A percentile compares a stretch with the other conserved stretches of the same genome.
Conservation (phyloP, 2,329 filamentous ascomycete species). For the Aspergillus piperis region DNA sequence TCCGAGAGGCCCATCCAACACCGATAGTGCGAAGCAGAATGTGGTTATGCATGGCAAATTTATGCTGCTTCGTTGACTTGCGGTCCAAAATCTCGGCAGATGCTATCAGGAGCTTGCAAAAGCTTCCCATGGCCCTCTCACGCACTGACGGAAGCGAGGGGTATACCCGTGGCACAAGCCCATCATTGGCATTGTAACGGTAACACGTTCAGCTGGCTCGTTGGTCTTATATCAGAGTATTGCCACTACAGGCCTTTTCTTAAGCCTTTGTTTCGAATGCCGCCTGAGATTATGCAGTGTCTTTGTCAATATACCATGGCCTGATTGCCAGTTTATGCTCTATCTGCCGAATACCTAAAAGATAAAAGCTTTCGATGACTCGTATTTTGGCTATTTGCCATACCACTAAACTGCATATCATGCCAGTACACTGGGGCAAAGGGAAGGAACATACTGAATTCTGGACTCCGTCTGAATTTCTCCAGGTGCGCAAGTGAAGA, state of each 20-base stretch:
- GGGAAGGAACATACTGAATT: not conserved
- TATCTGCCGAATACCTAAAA: not conserved
- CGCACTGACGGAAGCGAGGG: not conserved
- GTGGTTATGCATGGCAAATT: not conserved
- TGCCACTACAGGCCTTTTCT: not conserved
- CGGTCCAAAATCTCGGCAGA: not conserved
- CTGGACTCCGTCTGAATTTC: not conserved
- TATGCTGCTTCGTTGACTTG: not conserved
- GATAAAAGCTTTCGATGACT: not conserved
- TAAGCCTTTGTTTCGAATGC: not conserved
- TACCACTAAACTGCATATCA: constrained; percentile 8
- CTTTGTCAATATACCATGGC: not conserved
- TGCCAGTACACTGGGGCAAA: constrained; percentile 5
- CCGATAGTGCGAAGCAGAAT: not conserved
- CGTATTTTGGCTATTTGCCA: not conserved
- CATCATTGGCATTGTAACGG: constrained; percentile 3
- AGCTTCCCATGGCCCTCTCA: not conserved
- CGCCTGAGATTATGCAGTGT: not conserved
- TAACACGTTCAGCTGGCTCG: constrained; percentile 3
- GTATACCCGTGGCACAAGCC: not conserved
- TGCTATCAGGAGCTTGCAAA: not conserved
- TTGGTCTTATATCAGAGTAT: not conserved
- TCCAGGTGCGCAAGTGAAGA: not conserved
- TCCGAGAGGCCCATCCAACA: not conserved
- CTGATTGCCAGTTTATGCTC: not conserved